Percentiles rank a stretch among this genome's conserved stretches.
phyloP scores from a whole-genome alignment of 2,329 filamentous ascomycete species.

The Colletotrichum cuscutae region DNA sequence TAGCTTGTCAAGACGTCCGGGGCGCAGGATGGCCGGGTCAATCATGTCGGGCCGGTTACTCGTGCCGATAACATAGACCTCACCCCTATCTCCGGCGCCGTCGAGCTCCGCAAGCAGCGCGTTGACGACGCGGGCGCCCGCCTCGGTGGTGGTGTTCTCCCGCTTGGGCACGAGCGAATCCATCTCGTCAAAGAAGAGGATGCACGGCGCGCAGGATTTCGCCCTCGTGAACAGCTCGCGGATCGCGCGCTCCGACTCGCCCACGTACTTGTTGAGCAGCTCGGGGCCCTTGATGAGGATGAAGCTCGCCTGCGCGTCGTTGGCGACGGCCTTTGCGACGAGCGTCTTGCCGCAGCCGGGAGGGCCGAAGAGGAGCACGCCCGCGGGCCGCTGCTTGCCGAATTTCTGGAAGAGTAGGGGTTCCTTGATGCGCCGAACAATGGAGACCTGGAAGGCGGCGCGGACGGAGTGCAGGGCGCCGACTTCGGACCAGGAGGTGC shows the following conservation, averaged over 20 bases:
- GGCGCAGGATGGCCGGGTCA: constrained; percentile 92
- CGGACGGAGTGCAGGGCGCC: constrained; percentile 85
- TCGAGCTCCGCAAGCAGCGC: constrained; percentile 95
- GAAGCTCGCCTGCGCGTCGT: constrained; percentile 96
- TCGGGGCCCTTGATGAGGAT: constrained; percentile 98
- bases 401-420: constrained; percentile 81
- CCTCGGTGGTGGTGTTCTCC: constrained; percentile 82
- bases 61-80: constrained; percentile 94
- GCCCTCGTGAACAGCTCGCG: constrained; percentile 92
- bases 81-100: constrained; percentile 80
- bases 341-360: constrained; percentile 97
- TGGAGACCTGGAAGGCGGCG: constrained; percentile 83
- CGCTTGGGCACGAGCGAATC: constrained; percentile 90
- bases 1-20: constrained; percentile 87
- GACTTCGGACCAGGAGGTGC: constrained; percentile 93
- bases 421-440: constrained; percentile 88
- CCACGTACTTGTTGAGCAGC: constrained; percentile 96
- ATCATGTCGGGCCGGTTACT: constrained; percentile 98
- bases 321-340: constrained; percentile 94
- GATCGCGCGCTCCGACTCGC: constrained; percentile 93
- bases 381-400: constrained; percentile 83
- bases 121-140: constrained; percentile 90
- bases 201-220: constrained; percentile 86
- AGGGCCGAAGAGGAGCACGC: constrained; percentile 94
- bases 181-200: constrained; percentile 91